Evolutionary conservation across 208 protist species (phyloP), one percentile per base, ranked within the genome.

Genomic region (Naegleria lovaniensis): DNA sequence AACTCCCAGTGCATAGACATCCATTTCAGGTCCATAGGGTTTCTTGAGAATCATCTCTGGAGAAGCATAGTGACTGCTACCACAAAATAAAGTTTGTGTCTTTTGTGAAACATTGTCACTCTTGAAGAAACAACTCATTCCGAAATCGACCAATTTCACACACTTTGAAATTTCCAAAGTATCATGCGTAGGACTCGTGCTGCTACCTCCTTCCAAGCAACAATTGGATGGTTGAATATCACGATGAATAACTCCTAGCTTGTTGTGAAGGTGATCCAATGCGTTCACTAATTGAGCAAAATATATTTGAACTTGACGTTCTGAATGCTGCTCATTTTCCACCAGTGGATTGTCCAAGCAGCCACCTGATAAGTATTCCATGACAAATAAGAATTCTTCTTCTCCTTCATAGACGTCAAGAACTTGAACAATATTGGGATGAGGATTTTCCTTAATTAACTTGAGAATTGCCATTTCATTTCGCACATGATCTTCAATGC

Each of bases 111-210:
- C 4, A 67, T 67, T 29, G 1, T 15, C 15, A 29, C 19, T 19
- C 36, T 29, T 0, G 1, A 75, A 22, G 11, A 75, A 75, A 79
- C 67, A 79, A 36, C 39, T 29, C 5, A 89, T 16, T n/a, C 85
- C 85, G 67, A 89, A 89, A 39, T 89, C 85, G 38, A 89, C 13
- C 15, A 89, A 41, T 41, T 89, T 89, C 4, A 89, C 29, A 5
- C 33, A 5, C 13, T 58, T 67, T 38, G 36, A 15, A 38, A 0
- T 58, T 29, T 19, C 55, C 19, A 67, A 29, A 4, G 7, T 48
- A 7, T 48, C 43, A 48, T 48, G 7, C 43, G 7, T 7, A 7
- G 43, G 43, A 7, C 43, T 48, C 43, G 7, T 1, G 43, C 43
- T 48, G 43, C 43, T 48, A 48, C 43, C 7, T 1, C 43, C 43